Evolutionary conservation across 257 asterid species (phyloP).

Genomic region (Rubia yunnanensis): DNA sequence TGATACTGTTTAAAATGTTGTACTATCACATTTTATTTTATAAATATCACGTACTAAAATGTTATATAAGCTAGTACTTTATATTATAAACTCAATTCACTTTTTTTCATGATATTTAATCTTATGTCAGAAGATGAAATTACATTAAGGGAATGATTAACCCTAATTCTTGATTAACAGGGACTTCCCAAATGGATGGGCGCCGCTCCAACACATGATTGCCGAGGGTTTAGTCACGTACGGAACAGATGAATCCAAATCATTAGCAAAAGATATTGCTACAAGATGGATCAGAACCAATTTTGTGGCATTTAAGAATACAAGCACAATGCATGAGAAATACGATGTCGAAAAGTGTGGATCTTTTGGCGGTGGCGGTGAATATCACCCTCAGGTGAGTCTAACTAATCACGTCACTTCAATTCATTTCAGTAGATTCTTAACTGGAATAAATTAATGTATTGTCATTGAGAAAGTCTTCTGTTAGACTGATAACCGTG

Average conservation of each 20-base stretch:
- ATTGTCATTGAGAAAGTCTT: too few species aligned
- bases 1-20: too few species aligned
- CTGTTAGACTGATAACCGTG: too few species aligned
- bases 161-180: conserved; percentile 20
- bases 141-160: too few species aligned
- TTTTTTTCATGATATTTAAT: too few species aligned
- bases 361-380: conserved; percentile 81
- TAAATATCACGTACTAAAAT: too few species aligned
- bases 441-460: too few species aligned
- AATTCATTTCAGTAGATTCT: too few species aligned
- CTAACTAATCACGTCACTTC: background rate
- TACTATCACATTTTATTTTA: too few species aligned
- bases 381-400: conserved; percentile 81
- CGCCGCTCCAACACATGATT: conserved; percentile 88
- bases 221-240: conserved; percentile 66
- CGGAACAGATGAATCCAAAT: conserved; percentile 37
- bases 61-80: too few species aligned
- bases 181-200: conserved; percentile 99
- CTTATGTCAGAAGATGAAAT: too few species aligned
- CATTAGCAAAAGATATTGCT: conserved; percentile 52
- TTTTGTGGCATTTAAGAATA: conserved; percentile 50
- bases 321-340: conserved; percentile 83
- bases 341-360: conserved; percentile 75
- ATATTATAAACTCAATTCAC: too few species aligned
- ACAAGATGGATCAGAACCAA: conserved; percentile 74